These are phyloP conservation scores for Fusarium sp. DNA, from an alignment of 2,329 filamentous ascomycete genomes.

Conservation along the genomic window DNA sequence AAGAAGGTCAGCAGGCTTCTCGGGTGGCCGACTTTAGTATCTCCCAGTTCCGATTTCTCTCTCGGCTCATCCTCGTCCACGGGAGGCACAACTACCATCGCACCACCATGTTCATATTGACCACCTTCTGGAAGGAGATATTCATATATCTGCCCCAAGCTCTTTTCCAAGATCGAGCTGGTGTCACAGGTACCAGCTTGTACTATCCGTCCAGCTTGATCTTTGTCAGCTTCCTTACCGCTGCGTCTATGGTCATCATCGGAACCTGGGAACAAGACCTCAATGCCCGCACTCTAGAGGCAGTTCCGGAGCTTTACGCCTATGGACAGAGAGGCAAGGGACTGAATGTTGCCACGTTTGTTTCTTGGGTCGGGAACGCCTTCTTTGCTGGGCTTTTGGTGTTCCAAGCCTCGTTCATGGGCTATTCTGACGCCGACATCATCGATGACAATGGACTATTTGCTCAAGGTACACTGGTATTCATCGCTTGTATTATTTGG, in stretches of 20 bases:
- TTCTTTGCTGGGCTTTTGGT: neutral
- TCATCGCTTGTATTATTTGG: neutral
- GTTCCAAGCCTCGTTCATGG: neutral
- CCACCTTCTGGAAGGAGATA: neutral
- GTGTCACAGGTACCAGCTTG: neutral
- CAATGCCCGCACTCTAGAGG: neutral
- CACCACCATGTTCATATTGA: neutral
- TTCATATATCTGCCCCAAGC: neutral
- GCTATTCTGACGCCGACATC: neutral
- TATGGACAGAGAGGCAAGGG: neutral
- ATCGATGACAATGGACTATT: neutral
- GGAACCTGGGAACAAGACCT: neutral
- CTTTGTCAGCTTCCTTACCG: neutral
- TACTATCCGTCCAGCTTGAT: neutral
- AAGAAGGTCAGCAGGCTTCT: neutral
- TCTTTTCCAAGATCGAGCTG: neutral
- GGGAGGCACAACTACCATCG: neutral
- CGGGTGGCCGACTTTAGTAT: neutral
- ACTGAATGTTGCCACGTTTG: neutral
- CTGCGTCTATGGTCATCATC: neutral
- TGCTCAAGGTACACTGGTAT: neutral
- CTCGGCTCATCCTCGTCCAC: neutral
- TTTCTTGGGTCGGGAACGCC: neutral
- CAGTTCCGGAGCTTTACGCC: neutral
- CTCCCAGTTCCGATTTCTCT: neutral